Percentiles rank a stretch among this genome's conserved stretches.
phyloP scores from a whole-genome alignment of 192 early-diverging fungal genomes.

The Funneliformis mosseae region DNA sequence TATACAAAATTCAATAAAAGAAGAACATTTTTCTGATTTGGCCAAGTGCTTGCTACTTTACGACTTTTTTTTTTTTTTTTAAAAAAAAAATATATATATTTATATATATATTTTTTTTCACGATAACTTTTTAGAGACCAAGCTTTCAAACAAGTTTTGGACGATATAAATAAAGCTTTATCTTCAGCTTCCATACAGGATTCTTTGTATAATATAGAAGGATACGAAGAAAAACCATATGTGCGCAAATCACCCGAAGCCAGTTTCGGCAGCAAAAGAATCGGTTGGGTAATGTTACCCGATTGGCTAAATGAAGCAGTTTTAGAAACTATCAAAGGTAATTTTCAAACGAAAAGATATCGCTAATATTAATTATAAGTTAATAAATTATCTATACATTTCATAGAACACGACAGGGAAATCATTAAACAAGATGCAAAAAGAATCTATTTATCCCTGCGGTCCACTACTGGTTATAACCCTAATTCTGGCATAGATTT shows the following conservation, averaged over 20 bases:
- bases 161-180: not conserved
- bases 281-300: slow-evolving; percentile 45
- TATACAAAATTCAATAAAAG: not conserved
- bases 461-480: slow-evolving; percentile 47
- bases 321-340: slow-evolving; percentile 34
- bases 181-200: not conserved
- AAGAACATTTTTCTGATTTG: not conserved
- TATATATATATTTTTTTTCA: not conserved
- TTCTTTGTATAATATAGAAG: not conserved
- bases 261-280: slow-evolving; percentile 45
- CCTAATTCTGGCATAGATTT: not conserved
- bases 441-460: slow-evolving; percentile 53
- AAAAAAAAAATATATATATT: too few species aligned
- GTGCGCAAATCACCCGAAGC: slow-evolving; percentile 38
- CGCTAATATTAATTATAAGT: not conserved
- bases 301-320: slow-evolving; percentile 39
- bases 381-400: not conserved
- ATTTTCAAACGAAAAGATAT: not conserved
- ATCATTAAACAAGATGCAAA: slow-evolving; percentile 54
- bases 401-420: slow-evolving; percentile 43
- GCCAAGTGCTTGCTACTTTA: not conserved
- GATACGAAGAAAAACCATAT: not conserved
- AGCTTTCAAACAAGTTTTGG: not conserved
- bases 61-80: not conserved
- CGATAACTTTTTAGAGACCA: not conserved